A percentile compares a stretch with the other conserved stretches of the same genome.
Conservation (phyloP, 164 flowering plant genomes). For the Macadamia tetraphylla region DNA sequence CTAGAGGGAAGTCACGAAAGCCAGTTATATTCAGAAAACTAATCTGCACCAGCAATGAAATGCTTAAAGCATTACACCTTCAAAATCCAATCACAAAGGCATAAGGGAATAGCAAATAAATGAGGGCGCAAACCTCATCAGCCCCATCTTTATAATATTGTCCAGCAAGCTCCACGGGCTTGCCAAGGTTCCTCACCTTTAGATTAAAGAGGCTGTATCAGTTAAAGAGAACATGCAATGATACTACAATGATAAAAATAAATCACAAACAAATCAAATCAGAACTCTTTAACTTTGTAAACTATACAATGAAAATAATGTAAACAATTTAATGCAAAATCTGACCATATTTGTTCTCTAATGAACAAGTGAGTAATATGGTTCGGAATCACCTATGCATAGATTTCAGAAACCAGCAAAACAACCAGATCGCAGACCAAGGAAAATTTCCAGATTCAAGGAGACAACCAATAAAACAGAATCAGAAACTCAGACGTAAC, state of each 20-base stretch:
- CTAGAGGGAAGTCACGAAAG: conserved; percentile 92
- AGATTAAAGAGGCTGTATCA: conserved; percentile 7
- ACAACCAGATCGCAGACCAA: too few relatives aligned
- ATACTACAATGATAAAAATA: conserved; percentile 1
- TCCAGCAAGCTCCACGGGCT: conserved; percentile 95
- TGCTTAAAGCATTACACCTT: conserved; percentile 9
- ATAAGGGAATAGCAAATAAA: neutral
- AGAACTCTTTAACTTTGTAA: neutral
- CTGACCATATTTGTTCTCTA: neutral
- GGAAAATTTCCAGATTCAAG: too few relatives aligned
- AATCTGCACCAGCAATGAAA: conserved; percentile 46
- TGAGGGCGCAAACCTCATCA: conserved; percentile 66
- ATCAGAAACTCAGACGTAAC: too few relatives aligned
- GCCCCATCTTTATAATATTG: conserved; percentile 94
- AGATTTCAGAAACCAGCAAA: too few relatives aligned
- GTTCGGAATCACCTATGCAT: too few relatives aligned
- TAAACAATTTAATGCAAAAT: neutral
- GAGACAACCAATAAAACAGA: too few relatives aligned
- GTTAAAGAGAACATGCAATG: conserved; percentile 6
- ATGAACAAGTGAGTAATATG: neutral
- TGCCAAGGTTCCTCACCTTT: conserved; percentile 95
- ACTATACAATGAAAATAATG: neutral
- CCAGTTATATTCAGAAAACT: conserved; percentile 93
- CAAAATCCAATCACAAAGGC: neutral
- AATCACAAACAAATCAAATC: neutral